phyloP scores from a whole-genome alignment of 176 grass and related monocot genomes.

The Zea luxurians region DNA sequence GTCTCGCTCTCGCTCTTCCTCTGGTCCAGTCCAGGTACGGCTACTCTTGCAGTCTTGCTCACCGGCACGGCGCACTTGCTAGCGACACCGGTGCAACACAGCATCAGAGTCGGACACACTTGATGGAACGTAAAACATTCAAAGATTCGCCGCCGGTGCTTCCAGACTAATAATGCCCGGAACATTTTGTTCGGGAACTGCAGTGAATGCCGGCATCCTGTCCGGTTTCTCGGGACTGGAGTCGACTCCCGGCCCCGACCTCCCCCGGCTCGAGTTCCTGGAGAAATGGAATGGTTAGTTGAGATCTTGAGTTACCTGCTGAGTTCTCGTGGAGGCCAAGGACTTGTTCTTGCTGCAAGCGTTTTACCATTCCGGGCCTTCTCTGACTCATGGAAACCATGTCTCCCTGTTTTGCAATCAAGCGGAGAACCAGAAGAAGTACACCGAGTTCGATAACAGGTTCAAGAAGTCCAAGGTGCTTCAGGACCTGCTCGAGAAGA shows the following conservation, averaged over 20 bases:
- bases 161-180: not conserved
- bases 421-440: slow-evolving; percentile 94
- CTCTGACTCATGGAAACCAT: not conserved
- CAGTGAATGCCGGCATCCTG: slow-evolving; percentile 89
- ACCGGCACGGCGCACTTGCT: not conserved
- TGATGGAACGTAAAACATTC: not conserved
- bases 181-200: not conserved
- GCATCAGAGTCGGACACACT: not conserved
- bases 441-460: slow-evolving; percentile 70
- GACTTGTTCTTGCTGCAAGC: not conserved
- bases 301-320: not conserved
- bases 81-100: not conserved
- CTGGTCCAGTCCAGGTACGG: slow-evolving; percentile 68
- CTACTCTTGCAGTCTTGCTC: not conserved
- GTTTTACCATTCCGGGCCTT: not conserved
- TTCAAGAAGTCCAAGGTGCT: slow-evolving; percentile 84
- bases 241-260: slow-evolving; percentile 62
- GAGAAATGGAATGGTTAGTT: slow-evolving; percentile 87
- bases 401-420: not conserved
- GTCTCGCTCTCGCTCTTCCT: slow-evolving; percentile 58
- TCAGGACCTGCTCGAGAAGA: slow-evolving; percentile 83
- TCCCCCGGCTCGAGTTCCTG: slow-evolving; percentile 83
- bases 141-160: not conserved
- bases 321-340: not conserved
- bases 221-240: slow-evolving; percentile 84